These are phyloP conservation scores for Amanita pseudoporphyria DNA, from an alignment of 768 basidiomycete species.

Conservation along the genomic window DNA sequence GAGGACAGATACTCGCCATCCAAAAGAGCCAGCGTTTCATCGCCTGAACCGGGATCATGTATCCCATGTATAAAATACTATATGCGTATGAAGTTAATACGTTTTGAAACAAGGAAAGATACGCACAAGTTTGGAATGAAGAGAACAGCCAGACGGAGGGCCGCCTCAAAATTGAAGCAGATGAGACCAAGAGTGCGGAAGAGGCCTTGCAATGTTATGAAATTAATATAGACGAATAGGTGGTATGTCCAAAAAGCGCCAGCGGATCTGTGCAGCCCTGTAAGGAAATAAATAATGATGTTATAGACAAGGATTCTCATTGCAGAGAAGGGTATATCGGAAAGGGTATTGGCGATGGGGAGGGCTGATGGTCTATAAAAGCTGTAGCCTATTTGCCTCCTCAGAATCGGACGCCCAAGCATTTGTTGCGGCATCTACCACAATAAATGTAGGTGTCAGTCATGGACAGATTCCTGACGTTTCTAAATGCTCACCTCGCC, in stretches of 20 bases:
- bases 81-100: constrained; percentile 45
- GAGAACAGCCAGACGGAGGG: constrained; percentile 47
- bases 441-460: constrained; percentile 17
- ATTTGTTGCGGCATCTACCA: constrained; percentile 61
- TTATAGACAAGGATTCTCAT: constrained; percentile 49
- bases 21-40: constrained; percentile 85
- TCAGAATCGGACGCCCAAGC: too few relatives aligned
- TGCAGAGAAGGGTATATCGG: too few relatives aligned
- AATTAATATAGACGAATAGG: constrained; percentile 54
- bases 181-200: constrained; percentile 68
- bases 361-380: constrained; percentile 56
- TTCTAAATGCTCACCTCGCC: constrained; percentile 56
- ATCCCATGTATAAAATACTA: constrained; percentile 71
- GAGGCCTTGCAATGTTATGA: constrained; percentile 72
- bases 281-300: constrained; percentile 62
- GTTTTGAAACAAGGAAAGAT: too few relatives aligned
- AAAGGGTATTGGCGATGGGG: constrained; percentile 59
- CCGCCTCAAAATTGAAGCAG: constrained; percentile 35
- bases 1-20: constrained; percentile 41
- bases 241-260: constrained; percentile 48
- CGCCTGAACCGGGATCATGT: constrained; percentile 44
- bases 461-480: too few relatives aligned
- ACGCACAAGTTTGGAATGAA: constrained; percentile 63
- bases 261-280: constrained; percentile 34
- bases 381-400: too few relatives aligned